Conservation (phyloP, 345 rosid genomes). For the Lepidium africanum region DNA sequence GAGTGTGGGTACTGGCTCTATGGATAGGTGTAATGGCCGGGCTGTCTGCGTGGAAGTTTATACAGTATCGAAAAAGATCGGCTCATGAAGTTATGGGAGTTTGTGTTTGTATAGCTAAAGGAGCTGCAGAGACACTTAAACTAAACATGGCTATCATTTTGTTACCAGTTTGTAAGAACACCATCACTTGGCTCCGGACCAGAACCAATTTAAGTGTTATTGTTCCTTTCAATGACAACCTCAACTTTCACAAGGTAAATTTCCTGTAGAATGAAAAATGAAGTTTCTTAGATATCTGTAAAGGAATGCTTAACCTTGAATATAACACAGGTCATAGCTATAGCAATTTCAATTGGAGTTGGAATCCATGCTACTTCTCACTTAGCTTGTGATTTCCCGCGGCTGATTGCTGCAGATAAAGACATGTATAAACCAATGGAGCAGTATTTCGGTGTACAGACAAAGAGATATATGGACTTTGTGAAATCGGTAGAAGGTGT, state of each 20-base stretch:
- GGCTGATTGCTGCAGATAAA: conserved; percentile 46
- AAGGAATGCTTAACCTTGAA: neutral
- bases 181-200: conserved; percentile 77
- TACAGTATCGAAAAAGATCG: conserved; percentile 40
- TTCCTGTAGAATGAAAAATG: neutral
- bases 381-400: conserved; percentile 66
- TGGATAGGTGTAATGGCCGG: conserved; percentile 59
- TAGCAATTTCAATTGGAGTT: conserved; percentile 55
- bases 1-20: conserved; percentile 62
- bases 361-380: conserved; percentile 54
- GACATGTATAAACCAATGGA: conserved; percentile 48
- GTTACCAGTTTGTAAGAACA: conserved; percentile 69
- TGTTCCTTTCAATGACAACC: conserved; percentile 76
- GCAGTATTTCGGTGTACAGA: conserved; percentile 51
- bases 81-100: conserved; percentile 55
- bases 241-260: conserved; percentile 77
- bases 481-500: conserved; percentile 56
- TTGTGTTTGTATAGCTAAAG: conserved; percentile 70
- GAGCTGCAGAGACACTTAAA: conserved; percentile 76
- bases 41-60: conserved; percentile 55
- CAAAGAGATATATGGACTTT: conserved; percentile 49
- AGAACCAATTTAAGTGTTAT: conserved; percentile 46
- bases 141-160: conserved; percentile 72
- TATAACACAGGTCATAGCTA: conserved; percentile 51
- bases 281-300: neutral